Percentiles rank a stretch among this genome's conserved stretches.
Conservation (phyloP, 768 basidiomycete species). For the Mycena epipterygia region DNA sequence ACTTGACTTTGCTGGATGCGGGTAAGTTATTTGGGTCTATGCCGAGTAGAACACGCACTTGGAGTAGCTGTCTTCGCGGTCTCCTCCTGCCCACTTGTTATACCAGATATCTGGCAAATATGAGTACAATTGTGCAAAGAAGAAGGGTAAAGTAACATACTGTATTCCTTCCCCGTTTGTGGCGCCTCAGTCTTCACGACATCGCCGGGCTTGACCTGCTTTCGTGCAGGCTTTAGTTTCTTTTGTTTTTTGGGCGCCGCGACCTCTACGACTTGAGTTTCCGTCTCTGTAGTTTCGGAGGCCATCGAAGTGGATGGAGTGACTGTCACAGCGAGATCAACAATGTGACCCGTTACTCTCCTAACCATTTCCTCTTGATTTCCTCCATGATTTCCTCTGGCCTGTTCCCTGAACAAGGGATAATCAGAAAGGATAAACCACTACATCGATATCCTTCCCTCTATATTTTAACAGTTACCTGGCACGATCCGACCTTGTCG, state of each 20-base stretch:
- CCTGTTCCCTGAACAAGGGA: too few species aligned
- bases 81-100: slow-evolving; percentile 99
- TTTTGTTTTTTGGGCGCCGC: slow-evolving; percentile 55
- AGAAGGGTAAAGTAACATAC: slow-evolving; percentile 60
- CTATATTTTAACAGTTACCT: too few species aligned
- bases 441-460: too few species aligned
- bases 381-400: too few species aligned
- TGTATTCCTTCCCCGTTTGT: slow-evolving; percentile 97
- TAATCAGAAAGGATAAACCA: too few species aligned
- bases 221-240: slow-evolving; percentile 91
- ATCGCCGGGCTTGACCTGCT: slow-evolving; percentile 92
- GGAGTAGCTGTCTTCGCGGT: slow-evolving; percentile 95
- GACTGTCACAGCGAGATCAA: too few species aligned
- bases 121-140: background rate
- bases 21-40: slow-evolving; percentile 14
- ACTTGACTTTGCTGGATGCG: slow-evolving; percentile 85
- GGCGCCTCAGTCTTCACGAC: slow-evolving; percentile 90
- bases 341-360: too few species aligned
- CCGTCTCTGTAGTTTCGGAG: slow-evolving; percentile 26
- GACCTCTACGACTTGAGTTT: slow-evolving; percentile 30
- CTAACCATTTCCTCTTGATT: too few species aligned
- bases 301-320: slow-evolving; percentile 13
- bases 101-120: slow-evolving; percentile 89
- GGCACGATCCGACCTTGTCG: too few species aligned
- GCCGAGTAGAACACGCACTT: slow-evolving; percentile 68